Percentiles rank a stretch among this genome's conserved stretches.
Conservation (phyloP, 306 rosid species). For the Vigna nakashimae region DNA sequence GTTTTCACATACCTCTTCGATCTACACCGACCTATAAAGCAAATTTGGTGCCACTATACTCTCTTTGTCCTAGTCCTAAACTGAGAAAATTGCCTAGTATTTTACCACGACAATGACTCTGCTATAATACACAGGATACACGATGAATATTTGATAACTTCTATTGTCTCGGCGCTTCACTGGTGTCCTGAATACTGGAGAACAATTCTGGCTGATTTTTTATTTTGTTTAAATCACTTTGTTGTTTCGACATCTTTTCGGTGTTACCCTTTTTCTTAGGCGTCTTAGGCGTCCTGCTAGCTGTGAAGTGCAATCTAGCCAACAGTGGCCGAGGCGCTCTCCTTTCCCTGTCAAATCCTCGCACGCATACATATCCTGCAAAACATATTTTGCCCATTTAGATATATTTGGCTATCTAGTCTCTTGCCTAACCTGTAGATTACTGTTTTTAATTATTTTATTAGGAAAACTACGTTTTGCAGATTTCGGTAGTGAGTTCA, state of each 20-base stretch:
- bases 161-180: conserved; percentile 26
- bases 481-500: too few species aligned
- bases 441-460: too few species aligned
- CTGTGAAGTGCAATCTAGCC: conserved; percentile 80
- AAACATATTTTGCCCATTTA: conserved; percentile 11
- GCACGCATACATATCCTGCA: conserved; percentile 90
- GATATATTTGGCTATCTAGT: too few species aligned
- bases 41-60: conserved; percentile 16
- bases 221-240: conserved; percentile 24
- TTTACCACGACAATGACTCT: conserved; percentile 13
- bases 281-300: conserved; percentile 62
- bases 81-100: conserved; percentile 31
- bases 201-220: conserved; percentile 35
- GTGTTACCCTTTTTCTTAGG: conserved; percentile 49
- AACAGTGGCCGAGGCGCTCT: conserved; percentile 84
- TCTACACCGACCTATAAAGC: conserved; percentile 16
- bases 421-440: too few species aligned
- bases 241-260: conserved; percentile 29
- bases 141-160: background rate
- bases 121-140: conserved; percentile 13
- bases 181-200: conserved; percentile 28
- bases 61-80: conserved; percentile 8
- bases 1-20: conserved; percentile 2
- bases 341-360: conserved; percentile 73
- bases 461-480: too few species aligned